Evolutionary conservation across 768 basidiomycete species (phyloP).

Genomic region (Termitomyces sp.): DNA sequence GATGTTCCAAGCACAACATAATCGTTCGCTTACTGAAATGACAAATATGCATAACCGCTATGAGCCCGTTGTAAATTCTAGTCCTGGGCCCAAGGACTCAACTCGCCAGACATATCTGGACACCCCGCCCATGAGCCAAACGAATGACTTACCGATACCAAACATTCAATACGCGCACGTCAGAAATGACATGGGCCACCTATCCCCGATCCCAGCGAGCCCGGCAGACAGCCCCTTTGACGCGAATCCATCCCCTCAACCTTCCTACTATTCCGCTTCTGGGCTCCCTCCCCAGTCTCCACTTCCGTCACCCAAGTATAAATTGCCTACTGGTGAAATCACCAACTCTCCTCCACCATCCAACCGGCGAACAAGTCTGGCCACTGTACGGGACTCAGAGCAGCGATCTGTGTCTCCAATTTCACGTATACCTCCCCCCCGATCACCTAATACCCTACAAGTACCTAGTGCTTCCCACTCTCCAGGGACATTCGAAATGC

Average conservation of each 20-base stretch:
- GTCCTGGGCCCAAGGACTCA: constrained; percentile 23
- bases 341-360: constrained; percentile 35
- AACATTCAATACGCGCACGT: constrained; percentile 21
- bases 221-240: constrained; percentile 16
- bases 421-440: constrained; percentile 20
- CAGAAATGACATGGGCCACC: constrained; percentile 13
- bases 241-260: constrained; percentile 29
- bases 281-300: constrained; percentile 63
- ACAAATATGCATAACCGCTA: constrained; percentile 36
- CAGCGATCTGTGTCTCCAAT: constrained; percentile 18
- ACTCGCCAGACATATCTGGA: constrained; percentile 39
- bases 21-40: constrained; percentile 60
- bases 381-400: constrained; percentile 20
- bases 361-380: constrained; percentile 31
- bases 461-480: constrained; percentile 7
- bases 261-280: constrained; percentile 67
- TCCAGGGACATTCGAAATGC: constrained; percentile 12
- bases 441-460: constrained; percentile 12
- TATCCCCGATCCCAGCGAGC: constrained; percentile 21
- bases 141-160: constrained; percentile 20
- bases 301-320: constrained; percentile 44
- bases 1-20: constrained; percentile 64
- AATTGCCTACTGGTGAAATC: constrained; percentile 38
- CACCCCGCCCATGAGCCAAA: constrained; percentile 35
- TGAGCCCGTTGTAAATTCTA: constrained; percentile 35